Evolutionary conservation across 1,284 basidiomycete genomes (phyloP), one percentile per base, ranked within the genome.

Genomic region (Sanghuangporus baumii): DNA sequence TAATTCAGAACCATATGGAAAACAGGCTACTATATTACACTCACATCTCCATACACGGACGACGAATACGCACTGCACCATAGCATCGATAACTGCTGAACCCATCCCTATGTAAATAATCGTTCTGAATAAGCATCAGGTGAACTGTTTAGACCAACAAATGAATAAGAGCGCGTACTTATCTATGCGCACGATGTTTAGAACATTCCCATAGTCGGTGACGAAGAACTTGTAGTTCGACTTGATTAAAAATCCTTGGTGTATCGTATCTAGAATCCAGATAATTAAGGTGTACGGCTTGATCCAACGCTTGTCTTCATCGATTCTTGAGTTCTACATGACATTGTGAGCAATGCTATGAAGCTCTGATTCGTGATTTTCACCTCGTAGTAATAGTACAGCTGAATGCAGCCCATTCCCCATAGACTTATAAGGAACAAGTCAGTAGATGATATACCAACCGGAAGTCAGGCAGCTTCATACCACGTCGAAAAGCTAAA

Each of bases 191-290:
- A 41, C 2, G n/a, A 5, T 0, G n/a, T 41, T 12, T 4, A 41
- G 11, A n/a, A 23, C 14, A 23, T 64, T 60, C 5, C 51, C 59
- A 26, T 37, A 65, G 26, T 62, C 9, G 18, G 60, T 62, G 14
- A 65, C 50, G 48, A 65, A 41, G 48, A 38, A 43, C 5, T 31
- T 55, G 36, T 65, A 62, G 6, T 36, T 20, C 7, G 47, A 34
- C 18, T 40, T 23, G 6, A 54, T 56, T 6, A 64, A 23, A 2
- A 64, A 38, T 16, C 34, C 46, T 37, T 64, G 63, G 40, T 61
- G 60, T 3, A 26, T 41, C 1, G 60, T 55, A 20, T 51, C 50
- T 4, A 51, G n/a, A 6, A 51, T 6, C 50, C 50, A 34, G 2
- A 58, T 8, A 11, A 47, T 6, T 14, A 46, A 46, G 20, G 46